Evolutionary conservation across 805 yeast species (phyloP), one percentile per base, ranked within the genome.

Genomic region (Saccharomycopsis microspora): DNA sequence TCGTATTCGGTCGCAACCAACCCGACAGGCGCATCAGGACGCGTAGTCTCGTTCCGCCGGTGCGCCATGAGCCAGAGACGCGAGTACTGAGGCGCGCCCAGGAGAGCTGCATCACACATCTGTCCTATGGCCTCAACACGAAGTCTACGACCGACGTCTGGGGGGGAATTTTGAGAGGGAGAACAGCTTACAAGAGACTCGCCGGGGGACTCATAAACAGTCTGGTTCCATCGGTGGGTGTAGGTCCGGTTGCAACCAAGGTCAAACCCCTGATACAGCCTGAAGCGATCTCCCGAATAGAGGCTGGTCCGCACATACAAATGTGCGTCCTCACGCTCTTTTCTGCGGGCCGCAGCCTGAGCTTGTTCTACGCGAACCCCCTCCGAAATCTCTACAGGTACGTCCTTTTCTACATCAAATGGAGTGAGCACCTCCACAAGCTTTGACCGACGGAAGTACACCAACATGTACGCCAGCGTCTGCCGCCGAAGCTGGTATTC

Each of bases 401-500:
- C 73, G 43, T 73, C 80, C 3, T 64, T 72, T 27, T 75, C 77
- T 1, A 65, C 56, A 36, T 49, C 50, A 3, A 73, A 75, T 0
- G 75, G 78, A 8, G 77, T 78, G 50, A 93, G 69, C 10, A 90
- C 70, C 8, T 71, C 72, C 2, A 68, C 70, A 37, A 78, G 63
- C 38, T 74, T 74, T 2, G 74, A 66, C 58, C 85, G 78, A 47
- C 95, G 74, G 53, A 89, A 75, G 60, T 93, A 93, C 3, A 93
- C 97, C 64, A 93, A 75, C 98, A 93, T 93, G 60, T 93, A 93
- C 1, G 98, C 98, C 39, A 93, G 85, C 0, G 97, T 89, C 37
- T 87, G 93, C 42, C 96, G 78, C 55, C 85, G 76, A 32, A 84
- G 66, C 41, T 74, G 70, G 49, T 82, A 80, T 43, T 74, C 80